Conservation (phyloP, 2,329 filamentous ascomycete genomes). For the Fonsecaea pugnacius region DNA sequence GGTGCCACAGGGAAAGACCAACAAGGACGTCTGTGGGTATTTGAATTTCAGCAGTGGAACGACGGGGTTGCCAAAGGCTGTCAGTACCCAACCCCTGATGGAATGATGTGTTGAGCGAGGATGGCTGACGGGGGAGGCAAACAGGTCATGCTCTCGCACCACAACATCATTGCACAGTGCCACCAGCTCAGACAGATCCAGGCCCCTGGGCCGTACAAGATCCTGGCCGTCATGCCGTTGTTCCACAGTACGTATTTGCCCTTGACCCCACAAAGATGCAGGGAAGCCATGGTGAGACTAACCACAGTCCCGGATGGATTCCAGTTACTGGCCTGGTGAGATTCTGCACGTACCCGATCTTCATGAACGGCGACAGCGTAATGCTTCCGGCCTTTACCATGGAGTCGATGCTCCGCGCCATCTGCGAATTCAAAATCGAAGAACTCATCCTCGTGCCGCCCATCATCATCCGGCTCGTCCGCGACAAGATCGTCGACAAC, state of each 20-base stretch:
- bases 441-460: conserved; percentile 65
- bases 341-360: conserved; percentile 64
- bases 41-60: conserved; percentile 78
- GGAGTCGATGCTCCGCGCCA: conserved; percentile 59
- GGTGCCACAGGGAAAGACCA: conserved; percentile 58
- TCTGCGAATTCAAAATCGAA: conserved; percentile 58
- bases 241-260: conserved; percentile 55
- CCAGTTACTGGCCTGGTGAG: conserved; percentile 64
- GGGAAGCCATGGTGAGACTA: neutral
- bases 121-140: neutral
- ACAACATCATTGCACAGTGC: conserved; percentile 64
- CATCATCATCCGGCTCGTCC: conserved; percentile 65
- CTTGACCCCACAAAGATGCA: neutral
- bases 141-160: conserved; percentile 60
- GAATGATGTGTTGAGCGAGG: neutral
- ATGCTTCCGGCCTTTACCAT: conserved; percentile 68
- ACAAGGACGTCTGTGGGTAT: conserved; percentile 46
- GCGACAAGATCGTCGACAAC: conserved; percentile 56
- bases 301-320: neutral
- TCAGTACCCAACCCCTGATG: conserved; percentile 43
- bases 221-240: conserved; percentile 62
- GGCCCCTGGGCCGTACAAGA: conserved; percentile 47
- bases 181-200: conserved; percentile 60
- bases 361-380: conserved; percentile 66
- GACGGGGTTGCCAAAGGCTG: conserved; percentile 82